Evolutionary conservation across 1,139 yeast genomes (phyloP).

Genomic region (Lodderomyces jiufengensis): DNA sequence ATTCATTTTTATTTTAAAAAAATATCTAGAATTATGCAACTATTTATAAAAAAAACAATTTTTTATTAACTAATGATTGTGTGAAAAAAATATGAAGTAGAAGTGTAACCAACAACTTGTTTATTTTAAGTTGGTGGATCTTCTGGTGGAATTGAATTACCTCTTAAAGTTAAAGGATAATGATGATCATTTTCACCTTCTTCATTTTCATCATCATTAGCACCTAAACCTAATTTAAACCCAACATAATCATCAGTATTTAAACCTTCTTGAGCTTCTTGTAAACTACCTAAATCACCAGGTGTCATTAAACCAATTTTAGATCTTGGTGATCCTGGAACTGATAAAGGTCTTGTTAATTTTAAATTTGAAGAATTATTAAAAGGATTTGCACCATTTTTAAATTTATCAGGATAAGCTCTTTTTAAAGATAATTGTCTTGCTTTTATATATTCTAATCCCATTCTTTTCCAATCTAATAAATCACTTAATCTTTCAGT

Average conservation of each 20-base stretch:
- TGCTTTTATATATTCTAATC: conserved; percentile 92
- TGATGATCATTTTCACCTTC: conserved; percentile 27
- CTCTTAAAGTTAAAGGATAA: conserved; percentile 46
- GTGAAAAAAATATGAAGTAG: no score
- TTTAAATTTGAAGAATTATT: conserved; percentile 54
- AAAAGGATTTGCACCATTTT: conserved; percentile 61
- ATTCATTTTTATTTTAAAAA: no score
- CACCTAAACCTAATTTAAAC: conserved; percentile 64
- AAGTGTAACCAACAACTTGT: no score
- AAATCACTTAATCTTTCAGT: conserved; percentile 91
- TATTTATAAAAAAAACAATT: no score
- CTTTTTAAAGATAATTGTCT: conserved; percentile 87
- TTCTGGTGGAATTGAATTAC: conserved; percentile 40
- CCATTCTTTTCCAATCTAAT: conserved; percentile 98
- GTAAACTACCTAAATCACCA: conserved; percentile 95
- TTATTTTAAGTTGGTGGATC: neutral
- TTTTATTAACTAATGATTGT: no score
- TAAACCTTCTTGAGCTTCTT: conserved; percentile 73
- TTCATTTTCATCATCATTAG: conserved; percentile 37
- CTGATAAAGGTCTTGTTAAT: conserved; percentile 87
- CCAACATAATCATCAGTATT: conserved; percentile 79
- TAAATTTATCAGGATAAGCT: conserved; percentile 87
- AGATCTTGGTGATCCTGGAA: conserved; percentile 86
- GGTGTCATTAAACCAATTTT: conserved; percentile 82
- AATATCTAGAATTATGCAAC: no score